Base-by-base conservation (phyloP, 192 early-diverging fungal species). In the Coemansia nantahalensis region DNA sequence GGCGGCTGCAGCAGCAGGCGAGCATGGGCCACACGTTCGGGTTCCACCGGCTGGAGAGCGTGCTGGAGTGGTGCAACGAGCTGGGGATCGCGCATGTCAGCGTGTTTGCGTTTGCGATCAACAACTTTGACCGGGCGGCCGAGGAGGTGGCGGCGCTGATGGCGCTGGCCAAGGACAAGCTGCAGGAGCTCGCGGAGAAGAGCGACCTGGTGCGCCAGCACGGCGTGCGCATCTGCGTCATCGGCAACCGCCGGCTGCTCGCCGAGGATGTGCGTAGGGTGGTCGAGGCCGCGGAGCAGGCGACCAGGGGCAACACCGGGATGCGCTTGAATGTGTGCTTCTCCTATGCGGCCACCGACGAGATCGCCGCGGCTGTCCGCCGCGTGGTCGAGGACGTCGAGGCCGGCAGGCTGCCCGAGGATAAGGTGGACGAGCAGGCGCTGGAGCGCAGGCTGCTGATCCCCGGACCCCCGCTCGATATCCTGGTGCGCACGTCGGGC, bases 21-120 rank as follows among this genome's bases (percentile, higher is more conserved):
- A 65, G 62, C 16, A 42, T 75, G 7, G 97, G 94, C 8, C 93
- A 99, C 62, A 77, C 83, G 18, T 79, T 78, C 15, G 97, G 97
- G 8, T 91, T 87, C 47, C 65, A 81, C 36, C 82, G 82, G 47
- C 78, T 97, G 1, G 81, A 90, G 40, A 71, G 88, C 70, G 95
- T 95, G 9, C 76, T 98, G 9, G 88, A 92, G 39, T 86, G 92
- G 71, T 97, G 91, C 58, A 82, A 93, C 64, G 69, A 87, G 11
- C 79, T 97, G 18, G 93, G 93, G 8, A 69, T 99, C 17, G 71
- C 83, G 45, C 80, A 82, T 5, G 91, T 99, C 13, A 95, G 91
- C 24, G 87, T 97, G 8, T 99, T 91, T 68, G 97, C 97, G 19
- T 97, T 99, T 79, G 94, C 91, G 48, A 93, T 95, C 39, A 94